phyloP scores from a whole-genome alignment of 139 green algal genomes.

The Picochlorum sp. region DNA sequence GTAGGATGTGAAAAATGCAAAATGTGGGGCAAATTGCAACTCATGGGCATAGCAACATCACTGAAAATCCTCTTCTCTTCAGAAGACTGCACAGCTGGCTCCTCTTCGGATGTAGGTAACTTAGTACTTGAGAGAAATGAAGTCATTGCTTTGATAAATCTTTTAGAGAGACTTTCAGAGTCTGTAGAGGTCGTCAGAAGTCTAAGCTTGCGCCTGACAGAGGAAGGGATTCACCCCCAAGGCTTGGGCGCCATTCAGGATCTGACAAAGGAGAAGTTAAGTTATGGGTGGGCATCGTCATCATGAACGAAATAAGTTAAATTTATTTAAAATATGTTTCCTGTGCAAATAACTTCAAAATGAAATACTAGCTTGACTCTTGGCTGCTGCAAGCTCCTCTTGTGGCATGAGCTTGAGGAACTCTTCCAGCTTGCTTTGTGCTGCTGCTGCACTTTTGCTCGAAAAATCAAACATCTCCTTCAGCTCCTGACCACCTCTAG shows the following conservation, averaged over 20 bases:
- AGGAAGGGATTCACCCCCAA: conserved; percentile 6
- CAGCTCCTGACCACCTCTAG: conserved; percentile 8
- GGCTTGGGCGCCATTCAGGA: conserved; percentile 31
- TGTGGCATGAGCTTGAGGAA: conserved; percentile 33
- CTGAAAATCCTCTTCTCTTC: conserved; percentile 87
- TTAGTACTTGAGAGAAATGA: conserved; percentile 82
- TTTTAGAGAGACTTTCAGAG: conserved; percentile 63
- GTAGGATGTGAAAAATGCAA: conserved; percentile 99
- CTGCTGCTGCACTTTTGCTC: conserved; percentile 2
- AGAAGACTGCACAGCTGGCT: conserved; percentile 39
- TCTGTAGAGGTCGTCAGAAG: conserved; percentile 46
- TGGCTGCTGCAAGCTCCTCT: conserved; percentile 29
- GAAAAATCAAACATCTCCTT: conserved; percentile 35
- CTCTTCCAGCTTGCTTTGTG: conserved; percentile 22
- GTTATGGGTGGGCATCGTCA: neutral
- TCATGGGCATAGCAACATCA: conserved; percentile 85
- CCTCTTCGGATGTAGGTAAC: neutral
- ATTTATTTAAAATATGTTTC: conserved; percentile 1
- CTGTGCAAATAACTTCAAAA: conserved; percentile 2
- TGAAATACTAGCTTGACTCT: conserved; percentile 8
- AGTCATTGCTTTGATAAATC: conserved; percentile 89
- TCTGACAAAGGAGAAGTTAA: conserved; percentile 9
- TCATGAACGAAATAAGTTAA: neutral
- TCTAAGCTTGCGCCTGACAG: conserved; percentile 23
- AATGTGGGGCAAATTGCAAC: conserved; percentile 98